Base-by-base conservation (phyloP, 2,329 filamentous ascomycete genomes). In the Fusarium coicis region DNA sequence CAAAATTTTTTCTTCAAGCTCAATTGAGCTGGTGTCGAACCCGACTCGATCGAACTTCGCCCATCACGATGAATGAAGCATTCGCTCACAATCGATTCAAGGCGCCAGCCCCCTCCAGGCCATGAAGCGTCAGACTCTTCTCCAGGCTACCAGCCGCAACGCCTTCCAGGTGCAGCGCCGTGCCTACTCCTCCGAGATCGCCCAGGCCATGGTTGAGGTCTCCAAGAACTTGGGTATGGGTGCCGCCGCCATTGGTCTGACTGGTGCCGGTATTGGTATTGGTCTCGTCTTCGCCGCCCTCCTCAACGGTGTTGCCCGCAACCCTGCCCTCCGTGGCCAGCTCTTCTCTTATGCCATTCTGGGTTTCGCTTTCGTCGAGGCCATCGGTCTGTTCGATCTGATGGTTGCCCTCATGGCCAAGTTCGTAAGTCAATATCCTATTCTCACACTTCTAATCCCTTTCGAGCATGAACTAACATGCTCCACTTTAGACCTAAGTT, bases 271-370 rank as follows among this genome's bases (percentile, higher is more conserved):
- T 94, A 94, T 96, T 86, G 94, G 94, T 93, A 97, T 96, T 87
- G 94, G 94, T 90, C 91, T 96, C 84, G 94, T 97, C 84, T 97
- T 97, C 91, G 93, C 93, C 84, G 92, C 93, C 82, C 93, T 97
- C 84, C 90, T 97, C 83, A 92, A 93, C 87, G 91, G 91, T 88
- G 93, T 96, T 85, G 93, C 94, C 89, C 93, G 94, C 89, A 97
- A 97, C 93, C 94, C 94, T 83, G 93, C 93, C 83, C 93, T 97
- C 88, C 93, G 93, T 88, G 94, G 93, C 85, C 94, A 97, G 91
- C 93, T 97, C 83, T 97, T 96, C 93, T 93, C 93, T 80, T 96
- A 96, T 88, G 93, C 93, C 90, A 96, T 96, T 93, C 89, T 96
- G 84, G 93, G 94, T 89, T 96, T 96, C 89, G 94, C 93, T 84